Percentiles rank a stretch among this genome's conserved stretches.
These are phyloP conservation scores for Auriscalpium vulgare DNA, from an alignment of 768 basidiomycete species.

Conservation along the genomic window DNA sequence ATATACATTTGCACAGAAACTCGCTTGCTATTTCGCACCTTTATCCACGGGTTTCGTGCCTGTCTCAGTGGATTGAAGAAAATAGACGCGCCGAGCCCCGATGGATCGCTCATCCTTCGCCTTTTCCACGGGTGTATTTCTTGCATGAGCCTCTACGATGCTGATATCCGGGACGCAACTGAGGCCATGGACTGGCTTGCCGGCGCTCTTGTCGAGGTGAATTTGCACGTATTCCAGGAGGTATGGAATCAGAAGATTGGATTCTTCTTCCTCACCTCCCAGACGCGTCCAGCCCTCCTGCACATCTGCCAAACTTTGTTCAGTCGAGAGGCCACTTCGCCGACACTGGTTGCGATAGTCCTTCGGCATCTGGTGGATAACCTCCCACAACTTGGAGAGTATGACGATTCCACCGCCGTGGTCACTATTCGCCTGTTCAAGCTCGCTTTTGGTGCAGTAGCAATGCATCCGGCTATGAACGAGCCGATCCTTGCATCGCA, in stretches of 20 bases:
- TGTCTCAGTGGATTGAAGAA: constrained; percentile 72
- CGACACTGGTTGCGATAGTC: constrained; percentile 82
- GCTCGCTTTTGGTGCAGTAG: constrained; percentile 87
- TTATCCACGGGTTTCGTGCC: constrained; percentile 82
- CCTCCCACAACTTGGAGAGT: constrained; percentile 77
- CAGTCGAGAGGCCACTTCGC: constrained; percentile 63
- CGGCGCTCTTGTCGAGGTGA: constrained; percentile 70
- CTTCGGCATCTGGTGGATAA: constrained; percentile 79
- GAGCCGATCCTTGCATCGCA: constrained; percentile 93
- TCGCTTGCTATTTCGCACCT: constrained; percentile 76
- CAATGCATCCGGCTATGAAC: constrained; percentile 61
- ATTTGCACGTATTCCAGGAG: constrained; percentile 90
- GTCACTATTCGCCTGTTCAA: constrained; percentile 90
- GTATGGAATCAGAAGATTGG: constrained; percentile 92
- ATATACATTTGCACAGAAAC: constrained; percentile 47
- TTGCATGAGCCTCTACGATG: constrained; percentile 79
- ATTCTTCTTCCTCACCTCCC: constrained; percentile 77
- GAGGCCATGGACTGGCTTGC: constrained; percentile 82
- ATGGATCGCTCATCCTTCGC: constrained; percentile 80
- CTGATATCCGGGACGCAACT: constrained; percentile 56
- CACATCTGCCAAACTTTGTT: constrained; percentile 83
- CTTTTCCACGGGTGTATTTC: constrained; percentile 82
- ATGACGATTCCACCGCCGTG: constrained; percentile 72
- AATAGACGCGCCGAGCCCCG: constrained; percentile 68
- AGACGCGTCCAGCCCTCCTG: constrained; percentile 71